Evolutionary conservation across 129 eudicot genomes (phyloP), one percentile per base, ranked within the genome.

Genomic region (Dittrichia graveolens): DNA sequence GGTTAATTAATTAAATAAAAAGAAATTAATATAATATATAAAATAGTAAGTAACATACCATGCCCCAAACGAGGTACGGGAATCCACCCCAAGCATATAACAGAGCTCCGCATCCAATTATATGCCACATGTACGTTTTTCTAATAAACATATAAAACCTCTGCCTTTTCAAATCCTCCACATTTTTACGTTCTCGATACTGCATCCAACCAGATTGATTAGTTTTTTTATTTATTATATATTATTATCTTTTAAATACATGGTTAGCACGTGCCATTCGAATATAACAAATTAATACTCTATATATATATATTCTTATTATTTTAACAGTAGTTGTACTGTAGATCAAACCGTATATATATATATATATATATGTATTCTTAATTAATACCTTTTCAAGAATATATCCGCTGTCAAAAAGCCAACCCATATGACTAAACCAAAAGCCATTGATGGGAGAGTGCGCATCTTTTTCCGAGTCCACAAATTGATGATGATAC

Each of bases 361-460:
- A 42, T 8, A 0, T 8, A 14, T 44, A 43, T 35, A 46, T 57
- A n/a, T n/a, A n/a, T 14, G 18, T 40, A 55, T 16, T 31, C 18
- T 43, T 8, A 42, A 34, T 45, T 60, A 37, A 53, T 4, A n/a
- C 82, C 78, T 76, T 76, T 48, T 63, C 68, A 46, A 52, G 69
- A 65, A 65, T 67, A 5, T 81, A 76, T 53, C 67, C 69, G 8
- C 75, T 72, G 12, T 81, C 74, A 46, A 76, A 76, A 49, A 81
- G 65, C 85, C 85, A 81, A 9, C 75, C 79, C 83, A 85, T 70
- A 65, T 85, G 89, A 56, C 89, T 85, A 48, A 81, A 85, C 89
- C 86, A 85, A 61, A 81, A 81, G 8, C 81, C 85, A 31, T 72
- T 19, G 46, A 70, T 76, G 0, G 85, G 85, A 14, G 78, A 76